phyloP scores from a whole-genome alignment of 352 stramenopile genomes.

The Phytophthora litchii region DNA sequence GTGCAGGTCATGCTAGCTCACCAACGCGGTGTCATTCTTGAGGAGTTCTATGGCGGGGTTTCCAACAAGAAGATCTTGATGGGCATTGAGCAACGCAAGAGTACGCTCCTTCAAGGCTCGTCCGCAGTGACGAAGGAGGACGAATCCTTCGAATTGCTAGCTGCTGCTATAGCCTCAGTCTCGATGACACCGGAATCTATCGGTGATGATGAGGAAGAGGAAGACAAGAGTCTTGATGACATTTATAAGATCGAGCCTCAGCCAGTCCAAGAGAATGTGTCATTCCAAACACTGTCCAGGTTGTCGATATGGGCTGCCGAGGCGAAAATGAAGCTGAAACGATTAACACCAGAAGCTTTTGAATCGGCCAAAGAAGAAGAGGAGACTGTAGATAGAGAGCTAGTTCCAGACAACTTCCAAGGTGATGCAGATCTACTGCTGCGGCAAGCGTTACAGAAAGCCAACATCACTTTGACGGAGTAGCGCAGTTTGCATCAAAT shows the following conservation, averaged over 20 bases:
- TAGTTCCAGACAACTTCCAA: conserved; percentile 41
- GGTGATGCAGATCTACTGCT: conserved; percentile 48
- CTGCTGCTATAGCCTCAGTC: conserved; percentile 50
- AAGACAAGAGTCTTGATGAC: conserved; percentile 14
- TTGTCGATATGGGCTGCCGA: conserved; percentile 65
- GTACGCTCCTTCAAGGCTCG: conserved; percentile 30
- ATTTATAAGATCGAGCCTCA: conserved; percentile 22
- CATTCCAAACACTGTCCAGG: conserved; percentile 62
- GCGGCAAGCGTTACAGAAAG: conserved; percentile 55
- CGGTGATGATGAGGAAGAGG: conserved; percentile 47
- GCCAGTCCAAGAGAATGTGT: conserved; percentile 56
- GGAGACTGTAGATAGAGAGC: background rate
- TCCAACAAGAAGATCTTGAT: conserved; percentile 63
- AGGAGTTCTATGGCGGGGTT: conserved; percentile 60
- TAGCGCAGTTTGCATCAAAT: conserved; percentile 13
- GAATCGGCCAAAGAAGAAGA: conserved; percentile 24
- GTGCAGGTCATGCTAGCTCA: conserved; percentile 77
- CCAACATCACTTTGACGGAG: conserved; percentile 43
- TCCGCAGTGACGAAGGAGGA: conserved; percentile 44
- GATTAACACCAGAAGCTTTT: conserved; percentile 2
- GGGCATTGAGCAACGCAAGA: conserved; percentile 57
- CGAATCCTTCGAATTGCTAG: conserved; percentile 61
- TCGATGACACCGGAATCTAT: conserved; percentile 17
- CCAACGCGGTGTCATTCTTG: conserved; percentile 68
- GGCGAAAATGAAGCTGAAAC: conserved; percentile 56